phyloP scores from a whole-genome alignment of 2,329 filamentous ascomycete species.

The Stromatinia cepivora region DNA sequence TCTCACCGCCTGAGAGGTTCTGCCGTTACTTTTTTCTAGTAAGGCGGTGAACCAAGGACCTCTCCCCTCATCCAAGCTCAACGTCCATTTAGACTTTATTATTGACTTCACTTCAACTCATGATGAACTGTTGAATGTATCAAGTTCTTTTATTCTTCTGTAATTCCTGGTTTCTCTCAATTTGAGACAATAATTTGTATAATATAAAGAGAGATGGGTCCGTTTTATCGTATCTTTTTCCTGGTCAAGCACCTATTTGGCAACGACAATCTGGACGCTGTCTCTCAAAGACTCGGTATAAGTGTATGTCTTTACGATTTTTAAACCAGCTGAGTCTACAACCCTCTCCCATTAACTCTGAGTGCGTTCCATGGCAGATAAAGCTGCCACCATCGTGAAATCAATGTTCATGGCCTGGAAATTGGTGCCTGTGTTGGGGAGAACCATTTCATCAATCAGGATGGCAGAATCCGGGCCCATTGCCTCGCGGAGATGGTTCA shows the following conservation, averaged over 20 bases:
- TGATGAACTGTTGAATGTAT: background rate
- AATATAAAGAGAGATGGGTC: background rate
- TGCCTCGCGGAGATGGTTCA: constrained; percentile 15
- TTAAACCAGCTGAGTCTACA: background rate
- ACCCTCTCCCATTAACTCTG: constrained; percentile 11
- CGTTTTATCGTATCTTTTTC: background rate
- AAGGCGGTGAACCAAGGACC: background rate
- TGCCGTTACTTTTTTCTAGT: background rate
- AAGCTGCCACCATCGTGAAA: constrained; percentile 43
- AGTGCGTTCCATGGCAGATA: constrained; percentile 43
- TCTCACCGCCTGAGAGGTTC: background rate
- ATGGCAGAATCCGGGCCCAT: constrained; percentile 32
- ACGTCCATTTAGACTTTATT: background rate
- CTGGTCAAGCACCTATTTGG: background rate
- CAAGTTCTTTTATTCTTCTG: background rate
- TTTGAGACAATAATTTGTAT: too few relatives aligned
- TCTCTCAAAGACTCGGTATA: constrained; percentile 12
- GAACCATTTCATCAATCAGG: constrained; percentile 47
- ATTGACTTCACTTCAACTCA: background rate
- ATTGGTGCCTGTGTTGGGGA: constrained; percentile 42
- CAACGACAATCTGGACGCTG: background rate
- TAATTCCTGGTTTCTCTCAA: background rate
- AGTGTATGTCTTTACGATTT: background rate
- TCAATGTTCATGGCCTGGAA: constrained; percentile 40
- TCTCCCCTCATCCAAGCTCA: background rate